Evolutionary conservation across 2,329 filamentous ascomycete species (phyloP), one percentile per base, ranked within the genome.

Genomic region (Chaetomiaceae sp.): DNA sequence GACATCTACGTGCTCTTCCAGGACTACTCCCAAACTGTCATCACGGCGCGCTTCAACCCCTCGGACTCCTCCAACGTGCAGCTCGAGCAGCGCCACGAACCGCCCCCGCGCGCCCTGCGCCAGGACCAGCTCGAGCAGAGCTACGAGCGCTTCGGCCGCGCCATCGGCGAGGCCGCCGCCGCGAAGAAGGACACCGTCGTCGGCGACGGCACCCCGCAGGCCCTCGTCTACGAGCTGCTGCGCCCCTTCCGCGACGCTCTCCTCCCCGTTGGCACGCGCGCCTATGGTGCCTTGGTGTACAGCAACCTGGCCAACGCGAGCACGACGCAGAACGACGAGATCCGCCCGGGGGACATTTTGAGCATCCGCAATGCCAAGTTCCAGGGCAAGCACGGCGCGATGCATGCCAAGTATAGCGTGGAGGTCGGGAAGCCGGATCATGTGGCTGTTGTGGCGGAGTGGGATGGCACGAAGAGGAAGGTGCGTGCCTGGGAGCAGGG

Each of bases 381-480:
- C 69, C 88, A 96, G 66, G 93, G 93, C 49, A 95, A 96, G 66
- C 88, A 91, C 57, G 93, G 93, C 1, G 79, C 89, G 4, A 90
- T 98, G 86, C 90, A 97, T 63, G 85, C 87, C 55, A 97, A 96
- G 65, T 98, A 98, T 65, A 83, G 76, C 39, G 72, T 81, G 42
- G 93, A 98, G 57, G 87, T 96, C 1, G 90, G 89, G 54, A 93
- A 88, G 63, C 80, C 79, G 4, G 88, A 91, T 53, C 93, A 98
- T 60, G 91, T 97, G 0, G 93, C 79, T 2, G 72, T 98, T 2
- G 91, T 98, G 4, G 79, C 88, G 9, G 93, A 98, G 65, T 98
- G 93, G 93, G 93, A 98, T 65, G 93, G 93, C 3, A 95, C 88
- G 33, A 95, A 96, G 78, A 95, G 95, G 76, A 96, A 97, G 75